A percentile compares a stretch with the other conserved stretches of the same genome.
These are phyloP conservation scores for Tuber borchii DNA, from an alignment of 495 filamentous ascomycete species.

Conservation along the genomic window DNA sequence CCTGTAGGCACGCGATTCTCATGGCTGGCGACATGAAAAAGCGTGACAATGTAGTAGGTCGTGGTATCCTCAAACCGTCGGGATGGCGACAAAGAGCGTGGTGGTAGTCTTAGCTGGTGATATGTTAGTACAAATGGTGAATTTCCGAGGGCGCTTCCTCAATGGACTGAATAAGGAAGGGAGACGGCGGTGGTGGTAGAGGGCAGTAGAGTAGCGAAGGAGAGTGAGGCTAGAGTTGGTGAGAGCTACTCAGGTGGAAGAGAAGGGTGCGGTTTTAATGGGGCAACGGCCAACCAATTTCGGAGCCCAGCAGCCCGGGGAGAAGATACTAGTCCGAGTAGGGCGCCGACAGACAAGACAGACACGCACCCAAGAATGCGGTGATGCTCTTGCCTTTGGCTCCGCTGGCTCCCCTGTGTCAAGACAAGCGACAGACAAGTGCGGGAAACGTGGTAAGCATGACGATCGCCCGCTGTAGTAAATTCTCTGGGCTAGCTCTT, in stretches of 20 bases:
- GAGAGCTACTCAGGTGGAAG: constrained; percentile 27
- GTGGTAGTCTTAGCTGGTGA: constrained; percentile 7
- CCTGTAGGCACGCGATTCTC: constrained; percentile 43
- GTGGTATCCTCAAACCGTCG: constrained; percentile 9
- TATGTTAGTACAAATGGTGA: constrained; percentile 10
- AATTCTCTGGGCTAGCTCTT: neutral
- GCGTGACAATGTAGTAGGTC: constrained; percentile 12
- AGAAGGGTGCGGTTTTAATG: constrained; percentile 27
- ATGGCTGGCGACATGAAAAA: constrained; percentile 31
- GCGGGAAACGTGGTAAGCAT: neutral
- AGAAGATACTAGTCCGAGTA: neutral
- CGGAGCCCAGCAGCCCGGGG: neutral
- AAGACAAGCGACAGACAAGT: neutral
- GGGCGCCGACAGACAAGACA: neutral
- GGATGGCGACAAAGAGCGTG: constrained; percentile 1
- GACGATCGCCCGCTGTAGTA: neutral
- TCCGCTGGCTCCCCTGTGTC: neutral
- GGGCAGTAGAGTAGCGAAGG: neutral
- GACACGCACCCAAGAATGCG: neutral
- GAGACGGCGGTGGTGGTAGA: constrained; percentile 11
- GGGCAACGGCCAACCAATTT: constrained; percentile 9
- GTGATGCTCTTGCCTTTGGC: neutral
- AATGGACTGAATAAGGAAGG: constrained; percentile 10
- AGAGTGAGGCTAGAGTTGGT: constrained; percentile 12
- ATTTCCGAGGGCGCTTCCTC: neutral